Percentiles rank a stretch among this genome's conserved stretches.
These are phyloP conservation scores for Phytophthora kernoviae DNA, from an alignment of 352 stramenopile species.

Conservation along the genomic window DNA sequence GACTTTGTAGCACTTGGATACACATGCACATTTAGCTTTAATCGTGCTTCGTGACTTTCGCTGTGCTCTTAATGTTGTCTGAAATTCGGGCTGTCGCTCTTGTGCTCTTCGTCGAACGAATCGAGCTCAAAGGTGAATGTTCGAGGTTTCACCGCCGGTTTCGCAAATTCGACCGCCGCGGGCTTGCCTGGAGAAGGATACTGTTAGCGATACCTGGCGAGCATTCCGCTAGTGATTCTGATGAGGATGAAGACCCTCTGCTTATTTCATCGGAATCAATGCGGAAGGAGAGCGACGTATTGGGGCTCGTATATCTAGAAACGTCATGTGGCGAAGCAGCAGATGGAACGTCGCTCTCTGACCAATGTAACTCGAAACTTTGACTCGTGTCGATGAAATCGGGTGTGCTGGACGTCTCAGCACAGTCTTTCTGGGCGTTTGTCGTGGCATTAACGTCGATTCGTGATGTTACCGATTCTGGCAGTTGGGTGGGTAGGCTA, in stretches of 20 bases:
- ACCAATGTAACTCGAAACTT: conserved; percentile 20
- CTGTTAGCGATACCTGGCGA: not conserved
- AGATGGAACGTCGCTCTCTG: conserved; percentile 8
- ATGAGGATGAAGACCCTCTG: conserved; percentile 20
- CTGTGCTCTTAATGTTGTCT: conserved; percentile 16
- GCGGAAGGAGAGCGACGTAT: conserved; percentile 21
- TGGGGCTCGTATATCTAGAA: conserved; percentile 2
- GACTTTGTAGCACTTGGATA: conserved; percentile 7
- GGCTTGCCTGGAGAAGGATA: not conserved
- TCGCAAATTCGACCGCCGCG: not conserved
- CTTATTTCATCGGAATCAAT: conserved; percentile 9
- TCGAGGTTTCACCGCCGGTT: conserved; percentile 21
- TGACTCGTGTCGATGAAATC: conserved; percentile 20
- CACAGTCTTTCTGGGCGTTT: conserved; percentile 5
- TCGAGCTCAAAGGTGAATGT: conserved; percentile 61
- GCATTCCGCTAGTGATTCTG: conserved; percentile 17
- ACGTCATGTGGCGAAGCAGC: conserved; percentile 17
- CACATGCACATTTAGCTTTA: conserved; percentile 22
- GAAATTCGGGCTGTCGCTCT: conserved; percentile 9
- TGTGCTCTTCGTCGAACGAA: conserved; percentile 28
- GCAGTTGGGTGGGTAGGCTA: not conserved
- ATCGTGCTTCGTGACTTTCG: conserved; percentile 14
- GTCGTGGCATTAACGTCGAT: conserved; percentile 33
- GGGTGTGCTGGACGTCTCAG: not conserved
- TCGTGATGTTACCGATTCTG: conserved; percentile 14